Percentiles rank a stretch among this genome's conserved stretches.
phyloP scores from a whole-genome alignment of 306 rosid species.

The Carpinus fangiana region DNA sequence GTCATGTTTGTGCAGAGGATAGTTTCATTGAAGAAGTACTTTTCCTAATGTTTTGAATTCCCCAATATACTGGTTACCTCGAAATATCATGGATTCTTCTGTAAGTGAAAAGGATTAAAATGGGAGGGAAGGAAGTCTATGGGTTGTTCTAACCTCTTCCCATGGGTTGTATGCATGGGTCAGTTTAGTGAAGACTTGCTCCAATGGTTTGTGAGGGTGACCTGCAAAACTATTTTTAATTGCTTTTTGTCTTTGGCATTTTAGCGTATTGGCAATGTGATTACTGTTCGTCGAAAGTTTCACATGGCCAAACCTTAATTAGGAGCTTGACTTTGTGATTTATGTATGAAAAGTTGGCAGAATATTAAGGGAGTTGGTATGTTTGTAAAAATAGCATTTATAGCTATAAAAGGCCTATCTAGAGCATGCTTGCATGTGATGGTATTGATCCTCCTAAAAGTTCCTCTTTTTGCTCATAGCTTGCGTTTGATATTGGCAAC shows the following conservation, averaged over 20 bases:
- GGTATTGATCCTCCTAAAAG: no score
- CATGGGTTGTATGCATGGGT: not conserved
- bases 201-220: not conserved
- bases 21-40: not conserved
- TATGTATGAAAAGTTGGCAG: not conserved
- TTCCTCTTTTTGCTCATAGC: no score
- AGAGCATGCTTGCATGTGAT: not conserved
- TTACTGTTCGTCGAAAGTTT: not conserved
- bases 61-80: not conserved
- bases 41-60: not conserved
- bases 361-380: not conserved
- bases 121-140: not conserved
- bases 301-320: not conserved
- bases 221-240: not conserved
- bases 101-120: not conserved
- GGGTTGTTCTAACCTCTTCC: not conserved
- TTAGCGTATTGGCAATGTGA: not conserved
- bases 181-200: not conserved
- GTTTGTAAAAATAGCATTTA: not conserved
- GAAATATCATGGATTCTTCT: not conserved
- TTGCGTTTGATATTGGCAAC: not conserved
- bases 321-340: constrained; percentile 1
- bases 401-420: not conserved
- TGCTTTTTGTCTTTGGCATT: not conserved
- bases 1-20: not conserved